A percentile compares a stretch with the other conserved stretches of the same genome.
These are phyloP conservation scores for Bipolaris victoriae DNA, from an alignment of 2,329 filamentous ascomycete genomes.

Conservation along the genomic window DNA sequence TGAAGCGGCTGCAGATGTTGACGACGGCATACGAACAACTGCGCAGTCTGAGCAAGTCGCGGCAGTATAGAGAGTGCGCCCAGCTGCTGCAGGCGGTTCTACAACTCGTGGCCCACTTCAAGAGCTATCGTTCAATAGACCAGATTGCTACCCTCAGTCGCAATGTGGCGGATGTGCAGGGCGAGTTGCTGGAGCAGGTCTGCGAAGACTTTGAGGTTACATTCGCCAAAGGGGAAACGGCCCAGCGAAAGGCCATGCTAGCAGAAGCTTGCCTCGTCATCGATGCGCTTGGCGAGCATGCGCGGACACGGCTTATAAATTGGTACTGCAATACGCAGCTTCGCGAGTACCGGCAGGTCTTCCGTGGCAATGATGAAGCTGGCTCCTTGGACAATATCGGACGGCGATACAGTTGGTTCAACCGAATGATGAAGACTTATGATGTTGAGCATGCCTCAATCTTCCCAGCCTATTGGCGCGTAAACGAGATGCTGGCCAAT, in stretches of 20 bases:
- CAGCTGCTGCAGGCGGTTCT: conserved; percentile 92
- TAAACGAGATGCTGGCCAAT: conserved; percentile 87
- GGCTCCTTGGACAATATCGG: conserved; percentile 97
- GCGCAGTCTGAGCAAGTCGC: conserved; percentile 76
- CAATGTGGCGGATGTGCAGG: conserved; percentile 90
- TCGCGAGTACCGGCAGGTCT: conserved; percentile 93
- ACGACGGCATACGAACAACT: conserved; percentile 99
- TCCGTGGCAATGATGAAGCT: conserved; percentile 91
- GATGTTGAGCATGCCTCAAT: conserved; percentile 90
- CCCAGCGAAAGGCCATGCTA: conserved; percentile 70
- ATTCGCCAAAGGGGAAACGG: conserved; percentile 87
- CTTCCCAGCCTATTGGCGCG: conserved; percentile 87
- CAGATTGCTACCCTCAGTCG: conserved; percentile 93
- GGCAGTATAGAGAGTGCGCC: conserved; percentile 94
- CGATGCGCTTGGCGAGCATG: conserved; percentile 90
- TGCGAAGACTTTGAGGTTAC: conserved; percentile 98
- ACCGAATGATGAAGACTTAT: conserved; percentile 91
- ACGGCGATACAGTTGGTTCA: conserved; percentile 93
- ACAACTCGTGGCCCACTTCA: conserved; percentile 98
- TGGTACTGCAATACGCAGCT: conserved; percentile 99
- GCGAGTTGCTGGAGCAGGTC: conserved; percentile 93
- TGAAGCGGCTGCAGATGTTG: conserved; percentile 97
- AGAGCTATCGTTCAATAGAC: conserved; percentile 95
- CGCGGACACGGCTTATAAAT: conserved; percentile 79
- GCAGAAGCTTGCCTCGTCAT: conserved; percentile 91